Evolutionary conservation across 371 early-diverging fungal species (phyloP), one percentile per base, ranked within the genome.

Genomic region (Mortierella sp.): DNA sequence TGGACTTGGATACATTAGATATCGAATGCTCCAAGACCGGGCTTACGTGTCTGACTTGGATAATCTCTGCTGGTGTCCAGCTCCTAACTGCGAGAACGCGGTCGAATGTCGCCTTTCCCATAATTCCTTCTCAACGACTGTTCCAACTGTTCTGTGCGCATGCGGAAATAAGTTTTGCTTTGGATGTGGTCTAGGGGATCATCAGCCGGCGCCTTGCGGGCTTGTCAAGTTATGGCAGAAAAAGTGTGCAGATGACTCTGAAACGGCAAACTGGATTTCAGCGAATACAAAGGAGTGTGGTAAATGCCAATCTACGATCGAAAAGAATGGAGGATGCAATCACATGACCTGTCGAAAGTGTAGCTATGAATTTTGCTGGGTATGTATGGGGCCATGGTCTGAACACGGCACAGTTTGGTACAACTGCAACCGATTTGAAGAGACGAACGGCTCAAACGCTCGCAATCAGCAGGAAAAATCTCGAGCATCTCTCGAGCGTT

Each of bases 271-370:
- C 84, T 99, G 98, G 98, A 95, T 98, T 64, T 92, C 93, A 29
- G 96, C 96, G 32, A 93, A 98, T 85, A 98, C 98, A 53, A 97
- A 98, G 83, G 98, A 98, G 83, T 99, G 99, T 80, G 88, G 94
- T 26, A 94, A 95, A 70, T 99, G 99, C 84, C 87, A 90, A 53
- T 89, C 95, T 0, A 96, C 96, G 0, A 98, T 99, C 66, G 99
- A 99, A 81, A 99, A 99, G 87, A 98, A 98, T 83, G 98, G 98
- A 73, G 96, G 96, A 9, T 96, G 96, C 84, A 96, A 96, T 83
- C 96, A 96, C 72, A 96, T 96, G 96, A 93, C 94, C 1, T 96
- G 96, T 85, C 90, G 93, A 68, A 93, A 94, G 72, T 96, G 96
- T 72, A 85, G 86, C 69, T 86, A 95, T 82, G 95, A 96, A 70